phyloP scores from a whole-genome alignment of 805 yeast genomes.

The Kodamaea restingae region DNA sequence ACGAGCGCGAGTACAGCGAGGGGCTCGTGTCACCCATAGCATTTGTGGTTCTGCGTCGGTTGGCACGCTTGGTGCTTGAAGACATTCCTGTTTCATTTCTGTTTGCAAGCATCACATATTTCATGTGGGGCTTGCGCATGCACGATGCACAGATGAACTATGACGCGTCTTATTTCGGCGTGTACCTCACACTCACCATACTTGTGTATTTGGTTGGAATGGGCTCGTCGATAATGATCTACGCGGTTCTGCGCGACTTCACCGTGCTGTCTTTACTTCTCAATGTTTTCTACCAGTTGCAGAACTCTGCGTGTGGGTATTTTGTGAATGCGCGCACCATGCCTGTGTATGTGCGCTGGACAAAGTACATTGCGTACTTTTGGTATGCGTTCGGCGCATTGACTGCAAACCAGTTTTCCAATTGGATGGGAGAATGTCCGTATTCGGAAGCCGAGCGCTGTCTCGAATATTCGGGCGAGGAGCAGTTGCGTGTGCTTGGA shows the following conservation, averaged over 20 bases:
- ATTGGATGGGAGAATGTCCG: conserved; percentile 57
- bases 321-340: conserved; percentile 66
- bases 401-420: conserved; percentile 60
- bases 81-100: conserved; percentile 61
- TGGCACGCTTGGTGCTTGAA: conserved; percentile 64
- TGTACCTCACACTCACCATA: conserved; percentile 18
- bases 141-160: conserved; percentile 11
- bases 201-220: conserved; percentile 17
- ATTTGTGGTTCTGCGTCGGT: conserved; percentile 59
- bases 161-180: conserved; percentile 17
- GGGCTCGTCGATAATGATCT: conserved; percentile 19
- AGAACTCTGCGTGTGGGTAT: conserved; percentile 77
- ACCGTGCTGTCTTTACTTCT: conserved; percentile 58
- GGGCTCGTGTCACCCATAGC: conserved; percentile 64
- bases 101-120: conserved; percentile 61
- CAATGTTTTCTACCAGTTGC: conserved; percentile 63
- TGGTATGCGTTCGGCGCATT: conserved; percentile 78
- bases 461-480: conserved; percentile 48
- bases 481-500: conserved; percentile 55
- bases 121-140: conserved; percentile 68
- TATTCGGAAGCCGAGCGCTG: conserved; percentile 20
- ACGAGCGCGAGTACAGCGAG: conserved; percentile 62
- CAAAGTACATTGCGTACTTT: conserved; percentile 67
- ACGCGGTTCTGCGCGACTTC: conserved; percentile 55
- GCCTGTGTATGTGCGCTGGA: conserved; percentile 88